Evolutionary conservation across 2,329 filamentous ascomycete genomes (phyloP).

Genomic region (Trichoderma oligosporum): DNA sequence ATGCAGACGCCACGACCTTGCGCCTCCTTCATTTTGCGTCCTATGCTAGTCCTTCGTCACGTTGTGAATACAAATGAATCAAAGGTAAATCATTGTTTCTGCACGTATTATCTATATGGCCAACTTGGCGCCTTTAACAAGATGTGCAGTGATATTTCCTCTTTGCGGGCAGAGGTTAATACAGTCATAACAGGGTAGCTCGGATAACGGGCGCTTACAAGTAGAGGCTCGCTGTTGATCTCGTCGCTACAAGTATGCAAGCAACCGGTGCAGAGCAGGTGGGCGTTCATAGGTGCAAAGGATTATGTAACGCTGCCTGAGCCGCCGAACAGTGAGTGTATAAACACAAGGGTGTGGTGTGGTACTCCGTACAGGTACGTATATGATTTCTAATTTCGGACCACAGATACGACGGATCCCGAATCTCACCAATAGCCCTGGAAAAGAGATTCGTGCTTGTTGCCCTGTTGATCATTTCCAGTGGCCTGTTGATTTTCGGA

Average conservation of each 20-base stretch:
- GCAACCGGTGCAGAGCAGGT: not conserved
- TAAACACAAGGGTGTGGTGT: not conserved
- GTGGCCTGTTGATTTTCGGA: not conserved
- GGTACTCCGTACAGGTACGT: too few species aligned
- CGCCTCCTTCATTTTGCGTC: not conserved
- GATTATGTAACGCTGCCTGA: not conserved
- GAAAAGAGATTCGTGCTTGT: conserved; percentile 2
- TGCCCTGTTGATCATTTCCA: conserved; percentile 10
- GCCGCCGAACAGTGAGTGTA: not conserved
- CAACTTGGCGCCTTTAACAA: not conserved
- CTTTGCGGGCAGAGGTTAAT: too few species aligned
- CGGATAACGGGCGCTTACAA: conserved; percentile 6
- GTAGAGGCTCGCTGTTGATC: not conserved
- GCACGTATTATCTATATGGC: too few species aligned
- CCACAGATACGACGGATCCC: conserved; percentile 4
- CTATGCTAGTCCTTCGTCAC: not conserved
- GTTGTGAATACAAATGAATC: too few species aligned
- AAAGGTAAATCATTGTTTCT: too few species aligned
- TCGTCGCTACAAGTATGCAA: not conserved
- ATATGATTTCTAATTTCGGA: conserved; percentile 17
- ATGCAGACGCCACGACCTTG: not conserved
- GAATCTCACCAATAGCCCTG: conserved; percentile 10
- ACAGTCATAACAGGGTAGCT: not conserved
- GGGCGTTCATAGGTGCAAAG: not conserved
- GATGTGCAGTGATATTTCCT: not conserved